Evolutionary conservation across 176 grass and related monocot genomes (phyloP).

Genomic region (Zoysia japonica): DNA sequence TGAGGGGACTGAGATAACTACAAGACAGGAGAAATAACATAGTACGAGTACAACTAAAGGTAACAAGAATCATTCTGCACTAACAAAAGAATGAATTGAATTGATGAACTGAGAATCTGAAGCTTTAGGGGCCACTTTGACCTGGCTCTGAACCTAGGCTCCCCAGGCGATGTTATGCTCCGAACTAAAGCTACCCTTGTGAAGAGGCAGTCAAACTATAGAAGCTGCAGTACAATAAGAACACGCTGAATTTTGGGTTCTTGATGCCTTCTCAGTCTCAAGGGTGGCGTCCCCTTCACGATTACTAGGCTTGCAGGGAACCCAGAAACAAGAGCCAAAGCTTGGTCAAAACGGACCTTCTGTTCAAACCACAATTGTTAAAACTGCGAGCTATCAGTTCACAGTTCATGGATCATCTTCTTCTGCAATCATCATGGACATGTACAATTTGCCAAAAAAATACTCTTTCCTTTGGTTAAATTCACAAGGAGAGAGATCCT

Average conservation of each 20-base stretch:
- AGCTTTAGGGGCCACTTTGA: slow-evolving; percentile 33
- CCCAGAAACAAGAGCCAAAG: slow-evolving; percentile 2
- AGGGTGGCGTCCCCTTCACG: slow-evolving; percentile 7
- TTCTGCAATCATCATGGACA: slow-evolving; percentile 48
- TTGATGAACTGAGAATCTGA: slow-evolving; percentile 62
- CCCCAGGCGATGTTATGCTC: background rate
- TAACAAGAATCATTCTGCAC: slow-evolving; percentile 39
- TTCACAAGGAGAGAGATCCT: slow-evolving; percentile 76
- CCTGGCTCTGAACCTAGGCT: slow-evolving; percentile 15
- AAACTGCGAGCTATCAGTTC: slow-evolving; percentile 57
- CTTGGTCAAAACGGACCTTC: slow-evolving; percentile 21
- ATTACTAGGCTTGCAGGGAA: background rate
- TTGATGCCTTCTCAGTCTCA: background rate
- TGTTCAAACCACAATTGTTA: slow-evolving; percentile 50
- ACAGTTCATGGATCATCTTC: slow-evolving; percentile 62
- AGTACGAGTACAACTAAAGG: slow-evolving; percentile 49
- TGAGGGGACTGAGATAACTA: slow-evolving; percentile 44
- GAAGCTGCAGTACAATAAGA: background rate
- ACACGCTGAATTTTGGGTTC: background rate
- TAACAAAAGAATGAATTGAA: slow-evolving; percentile 68
- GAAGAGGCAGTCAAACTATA: slow-evolving; percentile 1
- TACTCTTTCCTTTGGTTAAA: slow-evolving; percentile 75
- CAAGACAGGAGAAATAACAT: slow-evolving; percentile 48
- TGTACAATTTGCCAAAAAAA: slow-evolving; percentile 72
- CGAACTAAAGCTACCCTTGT: background rate